A percentile compares a stretch with the other conserved stretches of the same genome.
These are phyloP conservation scores for Botrytis galanthina DNA, from an alignment of 2,329 filamentous ascomycete species.

Conservation along the genomic window DNA sequence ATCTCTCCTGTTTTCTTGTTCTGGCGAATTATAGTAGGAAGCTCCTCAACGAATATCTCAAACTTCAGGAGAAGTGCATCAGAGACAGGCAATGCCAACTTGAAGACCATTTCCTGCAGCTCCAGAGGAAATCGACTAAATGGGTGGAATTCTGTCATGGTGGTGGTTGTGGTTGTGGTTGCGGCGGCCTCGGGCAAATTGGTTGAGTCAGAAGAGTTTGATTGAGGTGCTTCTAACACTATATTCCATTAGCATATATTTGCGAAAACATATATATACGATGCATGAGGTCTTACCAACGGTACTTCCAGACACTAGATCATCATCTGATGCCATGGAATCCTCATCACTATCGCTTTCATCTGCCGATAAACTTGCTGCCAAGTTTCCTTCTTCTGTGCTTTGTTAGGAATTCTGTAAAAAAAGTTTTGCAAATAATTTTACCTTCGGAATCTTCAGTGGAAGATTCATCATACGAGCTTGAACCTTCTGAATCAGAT, in stretches of 20 bases:
- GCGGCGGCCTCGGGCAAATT: not conserved
- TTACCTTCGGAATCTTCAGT: not conserved
- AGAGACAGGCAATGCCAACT: not conserved
- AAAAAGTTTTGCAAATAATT: accelerated
- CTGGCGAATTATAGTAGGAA: not conserved
- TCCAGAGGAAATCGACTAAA: not conserved
- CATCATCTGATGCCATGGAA: not conserved
- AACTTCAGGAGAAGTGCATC: not conserved
- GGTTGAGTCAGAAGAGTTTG: not conserved
- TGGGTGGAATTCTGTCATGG: not conserved
- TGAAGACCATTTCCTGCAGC: not conserved
- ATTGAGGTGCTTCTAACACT: not conserved
- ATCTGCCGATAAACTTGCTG: not conserved
- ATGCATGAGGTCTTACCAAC: not conserved
- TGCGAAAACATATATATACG: not conserved
- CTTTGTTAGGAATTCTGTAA: not conserved
- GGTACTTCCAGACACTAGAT: not conserved
- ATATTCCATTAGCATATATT: not conserved
- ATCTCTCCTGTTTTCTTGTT: not conserved
- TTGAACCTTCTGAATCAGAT: not conserved
- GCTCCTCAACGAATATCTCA: not conserved
- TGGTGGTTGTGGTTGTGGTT: no score
- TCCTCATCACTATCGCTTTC: not conserved
- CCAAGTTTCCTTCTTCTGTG: not conserved
- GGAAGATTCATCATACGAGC: not conserved